phyloP scores from a whole-genome alignment of 768 basidiomycete genomes.

The Tricholoma sp. region DNA sequence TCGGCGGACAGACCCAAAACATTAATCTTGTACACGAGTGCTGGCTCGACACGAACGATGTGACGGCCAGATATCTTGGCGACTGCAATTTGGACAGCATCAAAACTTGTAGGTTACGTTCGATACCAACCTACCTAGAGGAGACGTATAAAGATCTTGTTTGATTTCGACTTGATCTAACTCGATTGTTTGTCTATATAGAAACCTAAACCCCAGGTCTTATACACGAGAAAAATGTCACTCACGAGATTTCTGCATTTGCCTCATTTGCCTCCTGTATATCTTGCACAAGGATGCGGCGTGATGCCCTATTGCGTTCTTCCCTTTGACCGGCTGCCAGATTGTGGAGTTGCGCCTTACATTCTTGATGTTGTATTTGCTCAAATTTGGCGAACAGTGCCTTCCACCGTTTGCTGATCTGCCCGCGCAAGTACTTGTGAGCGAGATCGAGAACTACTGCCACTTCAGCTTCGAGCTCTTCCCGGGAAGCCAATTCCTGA shows the following conservation, averaged over 20 bases:
- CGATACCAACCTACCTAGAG: background rate
- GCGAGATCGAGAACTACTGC: background rate
- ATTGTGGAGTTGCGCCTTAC: background rate
- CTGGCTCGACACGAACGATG: slow-evolving; percentile 13
- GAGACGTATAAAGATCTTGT: too few species aligned
- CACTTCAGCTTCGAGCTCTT: background rate
- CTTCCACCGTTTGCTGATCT: background rate
- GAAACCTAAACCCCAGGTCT: background rate
- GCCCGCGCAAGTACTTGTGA: background rate
- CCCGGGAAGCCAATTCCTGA: background rate
- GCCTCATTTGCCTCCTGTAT: background rate
- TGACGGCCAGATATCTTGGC: slow-evolving; percentile 4
- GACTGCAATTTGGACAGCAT: background rate
- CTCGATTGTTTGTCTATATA: background rate
- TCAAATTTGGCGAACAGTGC: background rate
- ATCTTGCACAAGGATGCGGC: background rate
- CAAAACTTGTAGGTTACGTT: background rate
- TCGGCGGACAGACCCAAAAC: slow-evolving; percentile 27
- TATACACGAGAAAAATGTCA: background rate
- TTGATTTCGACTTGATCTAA: background rate
- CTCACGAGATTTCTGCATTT: background rate
- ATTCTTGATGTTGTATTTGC: background rate
- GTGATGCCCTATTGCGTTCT: background rate
- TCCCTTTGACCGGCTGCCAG: background rate
- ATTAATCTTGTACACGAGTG: slow-evolving; percentile 26